Base-by-base conservation (phyloP, 306 rosid species). In the Pyrus communis region DNA sequence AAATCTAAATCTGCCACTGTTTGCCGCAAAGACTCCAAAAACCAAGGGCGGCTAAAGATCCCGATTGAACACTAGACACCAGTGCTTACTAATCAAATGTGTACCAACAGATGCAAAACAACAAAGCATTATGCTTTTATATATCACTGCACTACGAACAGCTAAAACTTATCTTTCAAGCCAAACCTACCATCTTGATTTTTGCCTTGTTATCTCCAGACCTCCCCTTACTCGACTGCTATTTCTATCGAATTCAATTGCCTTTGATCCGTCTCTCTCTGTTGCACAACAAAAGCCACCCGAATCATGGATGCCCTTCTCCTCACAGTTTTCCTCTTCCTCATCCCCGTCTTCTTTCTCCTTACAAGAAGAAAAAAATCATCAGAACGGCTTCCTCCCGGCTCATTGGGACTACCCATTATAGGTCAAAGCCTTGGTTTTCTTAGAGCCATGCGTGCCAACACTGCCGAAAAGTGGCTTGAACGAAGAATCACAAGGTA, bases 371-470 rank as follows among this genome's bases (percentile, higher is more conserved):
- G 71, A 67, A 51, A 14, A 75, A 90, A 61, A 83, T 57, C 84
- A 74, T 73, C 83, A 25, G 67, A 76, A 81, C 81, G 80, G 66
- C 73, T 86, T n/a, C 96, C 97, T 49, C 96, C 97, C 9, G 96
- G 93, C 40, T 90, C 92, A 27, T 89, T 93, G 1, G 97, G 97
- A 76, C 73, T 89, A 35, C 93, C 96, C 33, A n/a, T 90, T 3
- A 80, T 92, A 43, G 96, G 96, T n/a, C 91, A 92, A 70, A 92
- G 91, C 71, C 88, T 88, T 12, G 67, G 79, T 62, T 79, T 90
- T 67, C 92, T 90, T 6, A 42, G 76, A 61, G 85, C 93, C 9
- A 75, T 86, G 96, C 87, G 88, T 2, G 67, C 85, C 55, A 93
- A 93, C 86, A 85, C 88, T 0, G 89, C 88, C 40, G 93, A 93